Base-by-base conservation (phyloP, 805 yeast genomes). In the Candida corydali region DNA sequence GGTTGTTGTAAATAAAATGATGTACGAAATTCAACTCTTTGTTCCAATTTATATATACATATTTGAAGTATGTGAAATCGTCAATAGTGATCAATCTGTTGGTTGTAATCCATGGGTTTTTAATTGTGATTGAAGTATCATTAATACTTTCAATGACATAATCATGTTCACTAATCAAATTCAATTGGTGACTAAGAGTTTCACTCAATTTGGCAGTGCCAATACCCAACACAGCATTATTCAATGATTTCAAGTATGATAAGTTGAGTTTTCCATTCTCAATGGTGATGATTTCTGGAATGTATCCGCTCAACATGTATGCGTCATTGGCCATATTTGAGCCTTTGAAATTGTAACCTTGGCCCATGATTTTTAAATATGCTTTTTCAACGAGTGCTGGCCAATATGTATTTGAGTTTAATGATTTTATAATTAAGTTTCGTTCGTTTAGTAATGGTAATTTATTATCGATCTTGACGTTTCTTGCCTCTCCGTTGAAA, bases 341-440 rank as follows among this genome's bases (percentile, higher is more conserved):
- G 0, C 96, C 96, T 1, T 54, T 49, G 32, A 78, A 74, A n/a
- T 63, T 63, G 47, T 82, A 82, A 3, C 86, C 82, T 2, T 63
- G 59, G 1, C 78, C 76, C 57, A 69, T 56, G 0, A 82, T 53
- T 46, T 76, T 75, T 40, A 87, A 60, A 49, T 76, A 83, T 0
- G 94, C 93, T 47, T 83, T 80, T 54, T 88, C 96, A 1, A 85
- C 44, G n/a, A 86, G 46, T 0, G 86, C 82, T 0, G 89, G 89
- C 84, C 87, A 80, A 4, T 55, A 46, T 3, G 75, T 44, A 1
- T 43, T 23, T 39, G 65, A 57, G 2, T 61, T 37, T 3, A 45
- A 39, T 3, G 77, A 72, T 15, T 57, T 52, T 8, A 72, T 66
- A 18, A 59, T 57, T 20, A 69, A 43, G 32, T 46, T 53, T 26